These are phyloP conservation scores for Brasilioporus rufonigricans DNA, from an alignment of 768 basidiomycete species.

Conservation along the genomic window DNA sequence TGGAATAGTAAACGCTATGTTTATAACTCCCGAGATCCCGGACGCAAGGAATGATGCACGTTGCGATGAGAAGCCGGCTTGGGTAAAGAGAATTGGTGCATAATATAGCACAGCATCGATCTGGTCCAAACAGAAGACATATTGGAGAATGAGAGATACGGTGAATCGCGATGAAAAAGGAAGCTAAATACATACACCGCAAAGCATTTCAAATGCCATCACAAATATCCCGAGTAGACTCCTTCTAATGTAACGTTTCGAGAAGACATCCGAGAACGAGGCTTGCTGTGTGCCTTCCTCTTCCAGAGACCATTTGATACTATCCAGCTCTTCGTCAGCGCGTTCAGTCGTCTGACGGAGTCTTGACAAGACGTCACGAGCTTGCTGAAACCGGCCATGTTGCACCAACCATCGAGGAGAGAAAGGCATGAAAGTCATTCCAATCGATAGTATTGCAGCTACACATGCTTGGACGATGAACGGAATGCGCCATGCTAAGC, in stretches of 20 bases:
- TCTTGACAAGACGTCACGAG: slow-evolving; percentile 27
- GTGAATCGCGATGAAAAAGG: neutral
- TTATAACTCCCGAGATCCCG: slow-evolving; percentile 47
- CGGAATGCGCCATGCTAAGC: slow-evolving; percentile 28
- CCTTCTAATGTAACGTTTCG: slow-evolving; percentile 30
- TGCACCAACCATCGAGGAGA: slow-evolving; percentile 32
- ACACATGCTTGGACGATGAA: slow-evolving; percentile 27
- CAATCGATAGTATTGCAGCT: slow-evolving; percentile 16
- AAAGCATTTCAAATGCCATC: slow-evolving; percentile 43
- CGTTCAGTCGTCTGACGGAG: slow-evolving; percentile 10
- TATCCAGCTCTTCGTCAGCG: slow-evolving; percentile 21
- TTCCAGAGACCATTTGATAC: slow-evolving; percentile 23
- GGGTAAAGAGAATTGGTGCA: slow-evolving; percentile 47
- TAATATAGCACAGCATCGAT: slow-evolving; percentile 35
- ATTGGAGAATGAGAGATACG: neutral
- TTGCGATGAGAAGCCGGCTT: slow-evolving; percentile 47
- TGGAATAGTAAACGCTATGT: slow-evolving; percentile 38
- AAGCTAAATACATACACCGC: slow-evolving; percentile 17
- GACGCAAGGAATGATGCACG: slow-evolving; percentile 49
- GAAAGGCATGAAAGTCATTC: slow-evolving; percentile 24
- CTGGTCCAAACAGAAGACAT: slow-evolving; percentile 7
- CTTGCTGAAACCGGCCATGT: slow-evolving; percentile 31
- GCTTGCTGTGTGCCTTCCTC: slow-evolving; percentile 13
- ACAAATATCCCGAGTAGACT: slow-evolving; percentile 42
- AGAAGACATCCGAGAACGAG: slow-evolving; percentile 27